Base-by-base conservation (phyloP, 805 yeast genomes). In the Teunomyces panamensis region DNA sequence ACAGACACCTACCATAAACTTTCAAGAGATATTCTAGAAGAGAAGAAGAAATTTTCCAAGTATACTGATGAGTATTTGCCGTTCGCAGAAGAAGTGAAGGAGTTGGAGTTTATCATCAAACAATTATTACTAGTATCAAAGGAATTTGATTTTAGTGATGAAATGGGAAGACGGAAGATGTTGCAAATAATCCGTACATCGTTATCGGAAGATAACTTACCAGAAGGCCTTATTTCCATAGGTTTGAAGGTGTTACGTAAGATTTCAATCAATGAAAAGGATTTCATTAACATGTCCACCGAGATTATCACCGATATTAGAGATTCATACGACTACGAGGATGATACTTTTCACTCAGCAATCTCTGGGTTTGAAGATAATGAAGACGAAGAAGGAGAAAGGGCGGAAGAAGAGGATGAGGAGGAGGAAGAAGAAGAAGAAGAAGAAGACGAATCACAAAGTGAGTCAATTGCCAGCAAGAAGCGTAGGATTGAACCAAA, bases 291-390 rank as follows among this genome's bases (percentile, higher is more conserved):
- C 32, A 85, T 89, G 81, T 77, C 87, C 14, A 80, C 86, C n/a
- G 97, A 92, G 71, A 80, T 89, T 13, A 83, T 90, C 33, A 83
- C 89, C 36, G 97, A 91, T 71, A 74, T 91, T 43, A 79, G 89
- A 61, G 97, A 90, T 63, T 75, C 83, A 7, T 78, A 75, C 28
- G 57, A 62, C 44, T 75, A 71, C 33, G 83, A 77, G 43, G 61
- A 50, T 29, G 66, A 58, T 16, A 57, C 66, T 1, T 62, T 62
- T 34, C 58, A 59, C 16, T 61, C 65, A 1, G 66, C 66, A 9
- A 55, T 49, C 20, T 59, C 63, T 3, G 53, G 59, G 11, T 53
- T 57, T 42, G 60, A 48, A 9, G 54, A 53, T 36, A 52, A 43
- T 8, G 61, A 51, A 3, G 55, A 49, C 1, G 59, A 54, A 6